A percentile compares a stretch with the other conserved stretches of the same genome.
phyloP scores from a whole-genome alignment of 2,329 filamentous ascomycete species.

The Aureobasidium sp. region DNA sequence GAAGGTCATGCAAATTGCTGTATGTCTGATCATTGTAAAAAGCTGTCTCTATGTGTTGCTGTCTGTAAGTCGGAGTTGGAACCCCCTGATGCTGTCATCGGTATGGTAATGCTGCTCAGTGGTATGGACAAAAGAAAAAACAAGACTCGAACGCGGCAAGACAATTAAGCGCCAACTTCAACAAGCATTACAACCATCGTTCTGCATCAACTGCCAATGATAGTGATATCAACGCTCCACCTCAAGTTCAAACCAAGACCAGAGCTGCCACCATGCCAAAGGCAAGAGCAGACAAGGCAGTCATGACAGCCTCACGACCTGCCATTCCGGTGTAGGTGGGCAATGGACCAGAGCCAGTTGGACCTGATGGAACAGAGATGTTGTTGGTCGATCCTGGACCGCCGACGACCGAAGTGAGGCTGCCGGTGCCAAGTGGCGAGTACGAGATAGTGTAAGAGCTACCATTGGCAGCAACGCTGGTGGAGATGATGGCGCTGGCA shows the following conservation, averaged over 20 bases:
- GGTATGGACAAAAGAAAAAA: conserved; percentile 4
- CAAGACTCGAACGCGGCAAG: not conserved
- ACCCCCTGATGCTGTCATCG: conserved; percentile 1
- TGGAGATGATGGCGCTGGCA: not conserved
- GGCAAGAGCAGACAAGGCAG: conserved; percentile 1
- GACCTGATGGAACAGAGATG: conserved; percentile 9
- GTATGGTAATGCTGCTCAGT: not conserved
- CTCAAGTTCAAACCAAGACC: not conserved
- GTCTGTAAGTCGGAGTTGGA: not conserved
- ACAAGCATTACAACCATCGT: conserved; percentile 2
- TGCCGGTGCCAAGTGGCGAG: conserved; percentile 10
- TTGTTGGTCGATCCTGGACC: conserved; percentile 8
- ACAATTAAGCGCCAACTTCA: not conserved
- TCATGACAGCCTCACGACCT: not conserved
- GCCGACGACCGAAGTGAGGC: conserved; percentile 8
- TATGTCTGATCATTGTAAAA: conserved; percentile 14
- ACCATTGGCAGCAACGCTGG: conserved; percentile 5
- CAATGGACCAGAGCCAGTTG: not conserved
- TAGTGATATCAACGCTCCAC: not conserved
- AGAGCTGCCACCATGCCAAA: conserved; percentile 7
- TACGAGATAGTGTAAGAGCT: conserved; percentile 14
- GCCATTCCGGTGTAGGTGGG: conserved; percentile 13
- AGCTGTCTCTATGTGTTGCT: conserved; percentile 10
- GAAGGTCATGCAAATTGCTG: conserved; percentile 1
- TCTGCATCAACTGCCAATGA: not conserved